These are phyloP conservation scores for Silene noctiflora DNA, from an alignment of 179 eudicot species.

Conservation along the genomic window DNA sequence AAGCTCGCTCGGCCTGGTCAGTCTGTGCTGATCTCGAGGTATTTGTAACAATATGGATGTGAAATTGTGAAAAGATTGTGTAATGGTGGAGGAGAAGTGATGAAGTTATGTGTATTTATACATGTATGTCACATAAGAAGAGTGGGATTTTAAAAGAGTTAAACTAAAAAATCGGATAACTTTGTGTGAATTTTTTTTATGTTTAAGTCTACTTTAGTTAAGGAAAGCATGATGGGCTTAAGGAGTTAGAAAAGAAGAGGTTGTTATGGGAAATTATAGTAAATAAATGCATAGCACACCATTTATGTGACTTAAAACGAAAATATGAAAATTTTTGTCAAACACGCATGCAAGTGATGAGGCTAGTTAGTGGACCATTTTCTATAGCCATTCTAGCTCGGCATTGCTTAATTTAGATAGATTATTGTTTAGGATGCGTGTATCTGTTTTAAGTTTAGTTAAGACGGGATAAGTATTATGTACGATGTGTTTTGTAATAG, in stretches of 20 bases:
- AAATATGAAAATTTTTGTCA: constrained; percentile 10
- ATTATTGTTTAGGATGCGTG: too few relatives aligned
- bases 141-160: constrained; percentile 21
- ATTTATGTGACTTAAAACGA: constrained; percentile 6
- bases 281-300: constrained; percentile 8
- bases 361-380: constrained; percentile 23
- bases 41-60: constrained; percentile 11
- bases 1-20: too few relatives aligned
- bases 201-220: constrained; percentile 24
- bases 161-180: constrained; percentile 34
- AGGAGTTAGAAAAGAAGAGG: constrained; percentile 7
- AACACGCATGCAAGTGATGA: constrained; percentile 29
- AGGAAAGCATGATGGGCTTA: constrained; percentile 27
- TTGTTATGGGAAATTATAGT: constrained; percentile 19
- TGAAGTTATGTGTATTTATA: not conserved
- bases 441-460: too few relatives aligned
- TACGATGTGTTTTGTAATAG: too few relatives aligned
- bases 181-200: constrained; percentile 29
- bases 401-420: not conserved
- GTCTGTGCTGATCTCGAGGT: not conserved
- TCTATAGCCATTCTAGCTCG: constrained; percentile 17
- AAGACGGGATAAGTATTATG: too few relatives aligned
- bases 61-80: constrained; percentile 11
- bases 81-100: constrained; percentile 18
- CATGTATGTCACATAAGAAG: constrained; percentile 20